Evolutionary conservation across 768 basidiomycete species (phyloP).

Genomic region (Pulveroboletus sp.): DNA sequence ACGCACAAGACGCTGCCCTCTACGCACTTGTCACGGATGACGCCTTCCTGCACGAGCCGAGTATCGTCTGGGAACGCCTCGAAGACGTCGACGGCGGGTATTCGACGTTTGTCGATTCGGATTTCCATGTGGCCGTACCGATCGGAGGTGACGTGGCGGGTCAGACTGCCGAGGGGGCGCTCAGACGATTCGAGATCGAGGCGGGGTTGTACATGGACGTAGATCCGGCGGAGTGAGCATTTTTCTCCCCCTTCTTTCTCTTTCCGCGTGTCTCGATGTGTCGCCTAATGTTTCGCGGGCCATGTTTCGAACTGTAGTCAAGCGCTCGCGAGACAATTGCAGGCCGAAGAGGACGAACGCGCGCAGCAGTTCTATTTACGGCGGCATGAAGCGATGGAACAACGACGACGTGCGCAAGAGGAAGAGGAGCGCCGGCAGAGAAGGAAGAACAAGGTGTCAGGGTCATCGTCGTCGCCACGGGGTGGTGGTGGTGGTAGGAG

Average conservation of each 20-base stretch:
- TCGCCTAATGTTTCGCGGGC: too few species aligned
- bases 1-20: conserved; percentile 41
- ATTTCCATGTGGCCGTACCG: conserved; percentile 59
- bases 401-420: conserved; percentile 10
- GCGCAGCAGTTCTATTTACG: conserved; percentile 37
- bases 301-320: conserved; percentile 35
- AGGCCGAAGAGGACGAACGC: conserved; percentile 70
- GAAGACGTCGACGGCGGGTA: conserved; percentile 82
- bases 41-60: conserved; percentile 69
- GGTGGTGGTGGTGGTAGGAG: conserved; percentile 24
- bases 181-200: conserved; percentile 46
- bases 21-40: conserved; percentile 86
- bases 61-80: conserved; percentile 86
- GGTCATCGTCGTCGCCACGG: conserved; percentile 2
- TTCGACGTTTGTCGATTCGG: conserved; percentile 72
- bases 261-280: not conserved
- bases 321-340: conserved; percentile 69
- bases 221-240: conserved; percentile 58
- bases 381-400: conserved; percentile 29
- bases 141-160: conserved; percentile 81
- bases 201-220: conserved; percentile 35
- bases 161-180: conserved; percentile 57
- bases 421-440: conserved; percentile 13
- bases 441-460: conserved; percentile 19
- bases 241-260: not conserved